A percentile compares a stretch with the other conserved stretches of the same genome.
Conservation (phyloP, 805 yeast species). For the Saccharomyces paradoxus region DNA sequence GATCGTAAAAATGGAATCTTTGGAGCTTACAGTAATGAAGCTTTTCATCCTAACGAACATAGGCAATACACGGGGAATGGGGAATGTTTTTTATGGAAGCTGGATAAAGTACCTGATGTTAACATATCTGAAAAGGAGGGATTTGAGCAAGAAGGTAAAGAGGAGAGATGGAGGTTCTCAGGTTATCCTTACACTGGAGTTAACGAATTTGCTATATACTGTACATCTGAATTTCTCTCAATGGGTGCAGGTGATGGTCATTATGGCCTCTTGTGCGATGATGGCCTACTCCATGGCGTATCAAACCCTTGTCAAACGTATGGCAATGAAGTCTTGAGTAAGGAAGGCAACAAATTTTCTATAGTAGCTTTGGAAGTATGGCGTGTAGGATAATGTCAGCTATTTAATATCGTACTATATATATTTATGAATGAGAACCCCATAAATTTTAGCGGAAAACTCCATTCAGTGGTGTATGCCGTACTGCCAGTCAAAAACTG, state of each 20-base stretch:
- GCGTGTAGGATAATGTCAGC: slow-evolving; percentile 47
- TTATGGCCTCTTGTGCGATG: slow-evolving; percentile 85
- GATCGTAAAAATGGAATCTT: slow-evolving; percentile 59
- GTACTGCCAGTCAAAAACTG: not conserved
- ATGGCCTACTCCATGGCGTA: slow-evolving; percentile 65
- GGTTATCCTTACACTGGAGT: slow-evolving; percentile 85
- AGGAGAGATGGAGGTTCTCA: slow-evolving; percentile 43
- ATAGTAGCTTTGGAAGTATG: slow-evolving; percentile 78
- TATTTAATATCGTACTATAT: not conserved
- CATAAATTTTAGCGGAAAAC: not conserved
- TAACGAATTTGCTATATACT: slow-evolving; percentile 78
- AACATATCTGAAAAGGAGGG: slow-evolving; percentile 9
- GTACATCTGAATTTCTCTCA: slow-evolving; percentile 67
- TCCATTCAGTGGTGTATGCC: not conserved
- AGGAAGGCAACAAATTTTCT: slow-evolving; percentile 53
- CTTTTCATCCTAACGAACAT: slow-evolving; percentile 60
- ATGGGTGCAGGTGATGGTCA: slow-evolving; percentile 91
- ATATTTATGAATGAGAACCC: not conserved
- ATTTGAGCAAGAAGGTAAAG: slow-evolving; percentile 5
- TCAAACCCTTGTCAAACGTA: slow-evolving; percentile 74
- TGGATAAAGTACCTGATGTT: slow-evolving; percentile 38
- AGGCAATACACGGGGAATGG: slow-evolving; percentile 86
- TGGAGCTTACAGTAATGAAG: slow-evolving; percentile 75
- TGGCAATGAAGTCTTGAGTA: slow-evolving; percentile 76
- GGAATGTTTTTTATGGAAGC: slow-evolving; percentile 86